phyloP scores from a whole-genome alignment of 2,329 filamentous ascomycete genomes.

The Elsinoe ampelina region DNA sequence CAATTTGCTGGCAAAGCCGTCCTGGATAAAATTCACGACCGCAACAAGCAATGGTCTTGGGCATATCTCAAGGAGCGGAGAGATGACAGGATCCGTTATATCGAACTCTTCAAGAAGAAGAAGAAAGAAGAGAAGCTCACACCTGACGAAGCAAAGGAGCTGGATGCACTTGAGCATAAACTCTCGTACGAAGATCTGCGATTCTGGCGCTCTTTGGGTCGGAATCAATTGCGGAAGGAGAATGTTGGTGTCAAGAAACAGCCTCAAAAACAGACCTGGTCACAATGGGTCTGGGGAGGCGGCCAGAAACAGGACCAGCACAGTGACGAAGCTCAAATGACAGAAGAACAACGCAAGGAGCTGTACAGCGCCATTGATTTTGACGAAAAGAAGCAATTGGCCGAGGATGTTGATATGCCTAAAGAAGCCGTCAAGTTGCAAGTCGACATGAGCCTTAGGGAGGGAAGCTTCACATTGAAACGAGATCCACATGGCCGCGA shows the following conservation, averaged over 20 bases:
- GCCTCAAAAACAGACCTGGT: slow-evolving; percentile 70
- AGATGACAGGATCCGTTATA: slow-evolving; percentile 81
- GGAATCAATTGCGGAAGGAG: slow-evolving; percentile 91
- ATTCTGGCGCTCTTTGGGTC: slow-evolving; percentile 91
- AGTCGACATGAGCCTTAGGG: slow-evolving; percentile 84
- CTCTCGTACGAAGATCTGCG: slow-evolving; percentile 88
- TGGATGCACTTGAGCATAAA: slow-evolving; percentile 74
- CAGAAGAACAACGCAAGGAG: slow-evolving; percentile 90
- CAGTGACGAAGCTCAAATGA: slow-evolving; percentile 71
- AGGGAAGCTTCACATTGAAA: slow-evolving; percentile 90
- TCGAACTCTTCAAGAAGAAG: slow-evolving; percentile 91
- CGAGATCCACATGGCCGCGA: slow-evolving; percentile 69
- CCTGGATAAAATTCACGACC: slow-evolving; percentile 86
- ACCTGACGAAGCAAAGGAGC: slow-evolving; percentile 59
- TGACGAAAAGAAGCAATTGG: slow-evolving; percentile 86
- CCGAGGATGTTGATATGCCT: slow-evolving; percentile 80
- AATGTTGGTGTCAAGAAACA: slow-evolving; percentile 78
- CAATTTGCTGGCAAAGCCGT: slow-evolving; percentile 84
- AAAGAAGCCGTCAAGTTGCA: slow-evolving; percentile 89
- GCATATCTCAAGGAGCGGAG: slow-evolving; percentile 86
- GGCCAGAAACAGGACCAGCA: slow-evolving; percentile 55
- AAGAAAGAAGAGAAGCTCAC: slow-evolving; percentile 60
- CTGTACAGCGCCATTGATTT: slow-evolving; percentile 97
- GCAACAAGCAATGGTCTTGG: slow-evolving; percentile 91
- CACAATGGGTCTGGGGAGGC: slow-evolving; percentile 83